phyloP scores from a whole-genome alignment of 192 early-diverging fungal species.

The Backusella tarrabulga region DNA sequence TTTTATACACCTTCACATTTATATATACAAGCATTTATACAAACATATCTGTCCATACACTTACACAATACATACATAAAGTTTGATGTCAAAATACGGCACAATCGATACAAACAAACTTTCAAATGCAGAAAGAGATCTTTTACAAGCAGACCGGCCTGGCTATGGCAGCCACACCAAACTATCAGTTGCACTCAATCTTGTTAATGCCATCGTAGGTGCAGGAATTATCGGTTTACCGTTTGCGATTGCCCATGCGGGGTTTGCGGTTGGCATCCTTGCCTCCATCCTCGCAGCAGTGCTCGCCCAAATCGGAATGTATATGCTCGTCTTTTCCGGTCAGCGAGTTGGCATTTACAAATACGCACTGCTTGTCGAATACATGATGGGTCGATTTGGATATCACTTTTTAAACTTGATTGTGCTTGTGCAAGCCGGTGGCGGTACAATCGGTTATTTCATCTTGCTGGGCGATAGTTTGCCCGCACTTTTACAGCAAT shows the following conservation, averaged over 20 bases:
- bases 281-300: constrained; percentile 46
- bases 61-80: neutral
- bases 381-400: constrained; percentile 54
- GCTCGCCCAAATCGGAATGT: constrained; percentile 52
- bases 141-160: constrained; percentile 37
- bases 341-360: constrained; percentile 56
- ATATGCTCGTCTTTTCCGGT: constrained; percentile 58
- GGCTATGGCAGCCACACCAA: constrained; percentile 40
- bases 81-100: neutral
- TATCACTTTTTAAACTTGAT: constrained; percentile 54
- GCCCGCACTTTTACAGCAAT: constrained; percentile 34
- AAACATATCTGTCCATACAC: neutral
- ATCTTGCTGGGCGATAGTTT: constrained; percentile 53
- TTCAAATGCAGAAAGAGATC: constrained; percentile 23
- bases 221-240: constrained; percentile 63
- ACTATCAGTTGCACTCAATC: constrained; percentile 53
- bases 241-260: constrained; percentile 62
- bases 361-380: constrained; percentile 51
- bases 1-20: neutral
- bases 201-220: constrained; percentile 70
- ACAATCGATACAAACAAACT: neutral
- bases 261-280: constrained; percentile 57
- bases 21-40: neutral
- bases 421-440: constrained; percentile 56
- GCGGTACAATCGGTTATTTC: constrained; percentile 61